phyloP scores from a whole-genome alignment of 2,329 filamentous ascomycete genomes.

The Alternaria triticimaculans region DNA sequence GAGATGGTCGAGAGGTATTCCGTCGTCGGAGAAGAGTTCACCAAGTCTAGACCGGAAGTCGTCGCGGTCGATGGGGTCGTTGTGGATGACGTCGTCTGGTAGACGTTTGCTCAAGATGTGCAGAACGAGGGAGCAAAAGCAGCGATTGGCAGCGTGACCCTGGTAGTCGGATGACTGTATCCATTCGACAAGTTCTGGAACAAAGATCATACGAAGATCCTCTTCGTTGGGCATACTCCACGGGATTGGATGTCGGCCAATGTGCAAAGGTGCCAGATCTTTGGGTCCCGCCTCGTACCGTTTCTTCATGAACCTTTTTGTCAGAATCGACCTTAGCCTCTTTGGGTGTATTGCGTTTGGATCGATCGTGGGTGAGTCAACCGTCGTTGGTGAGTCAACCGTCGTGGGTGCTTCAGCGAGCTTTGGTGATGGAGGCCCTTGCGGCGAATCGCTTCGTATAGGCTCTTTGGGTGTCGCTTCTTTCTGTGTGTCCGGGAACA shows the following conservation, averaged over 20 bases:
- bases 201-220: neutral
- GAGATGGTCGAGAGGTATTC: neutral
- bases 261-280: neutral
- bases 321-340: neutral
- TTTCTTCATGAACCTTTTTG: neutral
- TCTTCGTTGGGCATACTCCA: neutral
- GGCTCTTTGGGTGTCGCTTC: neutral
- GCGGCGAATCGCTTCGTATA: neutral
- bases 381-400: neutral
- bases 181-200: neutral
- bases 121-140: conserved; percentile 5
- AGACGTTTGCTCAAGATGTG: neutral
- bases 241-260: neutral
- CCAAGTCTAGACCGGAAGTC: neutral
- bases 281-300: neutral
- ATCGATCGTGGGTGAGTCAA: neutral
- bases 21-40: neutral
- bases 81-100: neutral
- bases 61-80: neutral
- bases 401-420: neutral
- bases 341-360: neutral
- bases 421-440: neutral
- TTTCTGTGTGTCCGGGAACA: neutral
- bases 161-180: neutral
- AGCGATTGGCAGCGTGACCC: neutral